Conservation (phyloP, 2,329 filamentous ascomycete species). For the Stachybotrys elegans region DNA sequence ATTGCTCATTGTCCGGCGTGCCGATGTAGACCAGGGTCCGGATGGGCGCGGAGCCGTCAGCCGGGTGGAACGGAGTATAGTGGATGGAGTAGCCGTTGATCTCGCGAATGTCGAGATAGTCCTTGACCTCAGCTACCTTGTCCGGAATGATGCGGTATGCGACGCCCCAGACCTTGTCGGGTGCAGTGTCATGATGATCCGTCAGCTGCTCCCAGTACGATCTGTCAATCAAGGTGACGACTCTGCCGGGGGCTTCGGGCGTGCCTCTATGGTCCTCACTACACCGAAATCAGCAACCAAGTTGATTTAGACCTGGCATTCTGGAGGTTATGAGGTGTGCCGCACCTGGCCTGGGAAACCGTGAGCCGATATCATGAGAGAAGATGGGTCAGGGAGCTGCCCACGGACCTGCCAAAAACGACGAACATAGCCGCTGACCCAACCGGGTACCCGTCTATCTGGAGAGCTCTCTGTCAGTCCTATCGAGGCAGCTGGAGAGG, state of each 20-base stretch:
- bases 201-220: conserved; percentile 77
- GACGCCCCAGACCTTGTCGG: conserved; percentile 78
- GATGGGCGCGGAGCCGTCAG: conserved; percentile 34
- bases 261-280: conserved; percentile 96
- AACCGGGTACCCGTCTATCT: conserved; percentile 85
- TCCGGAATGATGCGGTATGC: conserved; percentile 77
- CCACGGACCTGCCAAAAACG: conserved; percentile 91
- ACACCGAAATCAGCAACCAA: conserved; percentile 5
- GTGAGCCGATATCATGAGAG: conserved; percentile 4
- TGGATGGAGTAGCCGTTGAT: conserved; percentile 97
- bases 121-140: conserved; percentile 73
- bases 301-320: not conserved
- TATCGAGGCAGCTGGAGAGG: no score
- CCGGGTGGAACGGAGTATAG: conserved; percentile 73
- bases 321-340: not conserved
- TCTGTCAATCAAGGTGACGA: conserved; percentile 86
- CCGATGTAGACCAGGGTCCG: conserved; percentile 83
- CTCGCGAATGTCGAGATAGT: conserved; percentile 92
- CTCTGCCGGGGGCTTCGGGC: conserved; percentile 77
- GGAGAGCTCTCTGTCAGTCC: no score
- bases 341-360: conserved; percentile 27
- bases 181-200: conserved; percentile 57
- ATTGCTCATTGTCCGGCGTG: conserved; percentile 87
- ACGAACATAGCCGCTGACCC: conserved; percentile 88
- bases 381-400: conserved; percentile 3